These are phyloP conservation scores for Saccharomycopsis hybrid DNA, from an alignment of 1,139 yeast genomes.

Conservation along the genomic window DNA sequence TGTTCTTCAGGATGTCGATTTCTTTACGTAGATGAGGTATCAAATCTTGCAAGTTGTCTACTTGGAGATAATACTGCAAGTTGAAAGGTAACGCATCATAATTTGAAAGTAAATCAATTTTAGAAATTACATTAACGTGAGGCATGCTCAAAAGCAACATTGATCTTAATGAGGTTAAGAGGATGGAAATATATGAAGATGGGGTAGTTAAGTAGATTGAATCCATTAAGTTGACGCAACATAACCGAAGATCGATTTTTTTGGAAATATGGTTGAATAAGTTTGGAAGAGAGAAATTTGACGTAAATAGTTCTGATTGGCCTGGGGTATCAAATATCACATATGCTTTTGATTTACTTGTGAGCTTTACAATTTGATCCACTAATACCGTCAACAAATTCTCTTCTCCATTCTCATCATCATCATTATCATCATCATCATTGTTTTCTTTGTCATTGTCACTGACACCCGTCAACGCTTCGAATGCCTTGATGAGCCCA, in stretches of 20 bases:
- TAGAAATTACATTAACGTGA: constrained; percentile 85
- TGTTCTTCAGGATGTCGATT: constrained; percentile 28
- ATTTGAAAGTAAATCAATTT: constrained; percentile 71
- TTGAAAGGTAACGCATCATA: constrained; percentile 68
- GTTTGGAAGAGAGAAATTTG: constrained; percentile 70
- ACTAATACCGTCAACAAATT: constrained; percentile 48
- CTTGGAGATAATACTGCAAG: constrained; percentile 86
- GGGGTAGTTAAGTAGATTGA: constrained; percentile 82
- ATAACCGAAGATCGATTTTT: constrained; percentile 60
- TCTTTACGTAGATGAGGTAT: constrained; percentile 69
- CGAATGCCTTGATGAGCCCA: constrained; percentile 85
- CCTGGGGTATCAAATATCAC: constrained; percentile 96
- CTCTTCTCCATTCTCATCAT: no score
- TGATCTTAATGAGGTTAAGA: constrained; percentile 75
- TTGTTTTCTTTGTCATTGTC: constrained; percentile 26
- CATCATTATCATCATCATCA: constrained; percentile 39
- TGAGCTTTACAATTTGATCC: constrained; percentile 48
- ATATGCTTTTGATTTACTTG: constrained; percentile 52
- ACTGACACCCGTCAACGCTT: constrained; percentile 35
- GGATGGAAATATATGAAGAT: constrained; percentile 81
- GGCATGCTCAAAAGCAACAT: constrained; percentile 94
- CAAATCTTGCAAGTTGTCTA: constrained; percentile 69
- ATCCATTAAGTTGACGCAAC: constrained; percentile 84
- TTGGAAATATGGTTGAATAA: constrained; percentile 70
- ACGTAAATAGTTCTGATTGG: constrained; percentile 92